Evolutionary conservation across 345 rosid species (phyloP), one percentile per base, ranked within the genome.

Genomic region (Eucalyptus erythrocorys): DNA sequence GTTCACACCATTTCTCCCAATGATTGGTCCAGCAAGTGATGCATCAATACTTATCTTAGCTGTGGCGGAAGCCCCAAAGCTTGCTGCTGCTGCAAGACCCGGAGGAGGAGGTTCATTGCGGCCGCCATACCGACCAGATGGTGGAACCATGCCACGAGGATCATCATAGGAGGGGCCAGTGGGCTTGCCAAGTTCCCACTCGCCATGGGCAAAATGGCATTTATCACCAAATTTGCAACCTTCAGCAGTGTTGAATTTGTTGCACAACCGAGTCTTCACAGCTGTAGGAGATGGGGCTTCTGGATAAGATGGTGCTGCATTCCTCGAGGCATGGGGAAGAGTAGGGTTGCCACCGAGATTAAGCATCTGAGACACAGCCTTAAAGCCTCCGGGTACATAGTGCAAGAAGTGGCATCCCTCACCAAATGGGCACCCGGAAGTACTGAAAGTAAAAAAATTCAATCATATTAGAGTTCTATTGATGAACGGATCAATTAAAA

Each of bases 371-470:
- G 97, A 89, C 55, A 94, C 95, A 61, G 97, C 97, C 91, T 97
- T 98, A 91, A 93, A 92, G 87, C 99, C 99, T 87, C 99, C 99
- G 6, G 99, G 99, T 89, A 97, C 99, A 88, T 95, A 94, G 89
- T 98, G 99, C 95, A 95, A 88, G 91, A 98, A 98, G 90, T 98
- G 99, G 85, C 99, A 98, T 87, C 97, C 96, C 92, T 98, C 99
- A 86, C 99, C 99, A 86, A 98, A 98, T 87, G 98, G 99, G 91
- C 99, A 98, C 43, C 99, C 99, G 86, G 99, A 94, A 87, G 97
- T 96, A 90, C 99, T 97, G 97, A 92, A 95, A 89, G 85, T 87
- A 85, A 48, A 30, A 30, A 43, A 57, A 57, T 34, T 15, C 27
- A 42, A 48, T 34, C 17, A 42, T 55, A 19, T 24, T 80, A 80